Percentiles rank a stretch among this genome's conserved stretches.
Evolutionary conservation across 345 rosid species (phyloP).

Genomic region (Pseudoturritis turrita): DNA sequence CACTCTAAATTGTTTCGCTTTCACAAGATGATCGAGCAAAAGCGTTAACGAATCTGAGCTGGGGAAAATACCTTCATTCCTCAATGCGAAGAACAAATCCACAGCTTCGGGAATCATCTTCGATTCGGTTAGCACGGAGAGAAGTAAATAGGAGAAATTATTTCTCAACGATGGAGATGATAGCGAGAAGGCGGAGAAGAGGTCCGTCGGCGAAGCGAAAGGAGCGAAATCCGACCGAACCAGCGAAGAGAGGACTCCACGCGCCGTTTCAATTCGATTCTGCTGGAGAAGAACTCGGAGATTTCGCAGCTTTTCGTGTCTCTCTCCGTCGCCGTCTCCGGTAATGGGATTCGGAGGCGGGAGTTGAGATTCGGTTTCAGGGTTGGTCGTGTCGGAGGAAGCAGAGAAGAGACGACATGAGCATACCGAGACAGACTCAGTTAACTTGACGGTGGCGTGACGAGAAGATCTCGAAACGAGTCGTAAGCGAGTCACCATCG

Average conservation of each 20-base stretch:
- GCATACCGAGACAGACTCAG: constrained; percentile 3
- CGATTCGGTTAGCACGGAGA: constrained; percentile 40
- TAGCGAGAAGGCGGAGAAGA: constrained; percentile 45
- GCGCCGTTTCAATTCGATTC: constrained; percentile 44
- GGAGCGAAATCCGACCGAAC: constrained; percentile 32
- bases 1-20: constrained; percentile 34
- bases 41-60: constrained; percentile 36
- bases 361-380: not conserved
- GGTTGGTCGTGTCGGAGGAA: not conserved
- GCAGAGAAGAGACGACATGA: constrained; percentile 23
- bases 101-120: constrained; percentile 45
- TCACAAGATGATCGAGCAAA: constrained; percentile 42
- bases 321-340: constrained; percentile 32
- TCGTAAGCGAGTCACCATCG: constrained; percentile 18
- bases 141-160: constrained; percentile 40
- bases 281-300: constrained; percentile 54
- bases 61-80: constrained; percentile 47
- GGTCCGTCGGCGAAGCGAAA: constrained; percentile 46
- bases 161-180: constrained; percentile 41
- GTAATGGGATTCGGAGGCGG: not conserved
- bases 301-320: constrained; percentile 37
- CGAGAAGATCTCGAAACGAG: constrained; percentile 20
- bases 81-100: constrained; percentile 40
- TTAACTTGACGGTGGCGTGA: not conserved
- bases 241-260: constrained; percentile 38